Evolutionary conservation across 306 rosid genomes (phyloP).

Genomic region (Pterocarpus santalinus): DNA sequence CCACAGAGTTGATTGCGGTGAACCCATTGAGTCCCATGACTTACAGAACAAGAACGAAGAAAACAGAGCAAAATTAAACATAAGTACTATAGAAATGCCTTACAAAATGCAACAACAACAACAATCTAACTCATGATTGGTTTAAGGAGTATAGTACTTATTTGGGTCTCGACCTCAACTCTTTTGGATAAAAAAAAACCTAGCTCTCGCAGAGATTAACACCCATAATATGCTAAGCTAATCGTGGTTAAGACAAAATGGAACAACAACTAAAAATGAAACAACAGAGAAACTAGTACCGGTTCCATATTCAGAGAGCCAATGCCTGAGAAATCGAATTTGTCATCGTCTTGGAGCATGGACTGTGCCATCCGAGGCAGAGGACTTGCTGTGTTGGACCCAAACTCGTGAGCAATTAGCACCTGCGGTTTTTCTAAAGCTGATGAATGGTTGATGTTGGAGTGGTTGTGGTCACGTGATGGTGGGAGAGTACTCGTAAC

Average conservation of each 20-base stretch:
- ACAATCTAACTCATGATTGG: too few relatives aligned
- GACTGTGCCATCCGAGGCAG: constrained; percentile 53
- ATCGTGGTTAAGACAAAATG: too few relatives aligned
- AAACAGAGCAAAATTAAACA: not conserved
- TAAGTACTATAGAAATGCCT: not conserved
- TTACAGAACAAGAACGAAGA: constrained; percentile 28
- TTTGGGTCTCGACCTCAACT: too few relatives aligned
- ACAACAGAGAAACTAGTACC: constrained; percentile 36
- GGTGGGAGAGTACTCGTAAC: not conserved
- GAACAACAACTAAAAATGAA: not conserved
- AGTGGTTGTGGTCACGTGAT: not conserved
- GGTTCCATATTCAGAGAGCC: constrained; percentile 44
- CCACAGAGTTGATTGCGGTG: constrained; percentile 58
- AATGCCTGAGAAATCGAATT: constrained; percentile 19
- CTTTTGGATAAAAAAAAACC: too few relatives aligned
- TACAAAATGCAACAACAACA: too few relatives aligned
- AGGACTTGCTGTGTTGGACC: not conserved
- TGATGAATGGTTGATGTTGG: not conserved
- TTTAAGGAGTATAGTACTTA: too few relatives aligned
- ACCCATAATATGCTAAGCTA: too few relatives aligned
- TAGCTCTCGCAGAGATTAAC: too few relatives aligned
- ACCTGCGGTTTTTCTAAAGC: not conserved
- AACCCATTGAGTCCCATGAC: constrained; percentile 59
- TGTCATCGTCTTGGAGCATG: constrained; percentile 59
- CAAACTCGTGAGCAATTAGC: not conserved